Evolutionary conservation across 2,329 filamentous ascomycete genomes (phyloP), one percentile per base, ranked within the genome.

Genomic region (Trichoderma oligosporum): DNA sequence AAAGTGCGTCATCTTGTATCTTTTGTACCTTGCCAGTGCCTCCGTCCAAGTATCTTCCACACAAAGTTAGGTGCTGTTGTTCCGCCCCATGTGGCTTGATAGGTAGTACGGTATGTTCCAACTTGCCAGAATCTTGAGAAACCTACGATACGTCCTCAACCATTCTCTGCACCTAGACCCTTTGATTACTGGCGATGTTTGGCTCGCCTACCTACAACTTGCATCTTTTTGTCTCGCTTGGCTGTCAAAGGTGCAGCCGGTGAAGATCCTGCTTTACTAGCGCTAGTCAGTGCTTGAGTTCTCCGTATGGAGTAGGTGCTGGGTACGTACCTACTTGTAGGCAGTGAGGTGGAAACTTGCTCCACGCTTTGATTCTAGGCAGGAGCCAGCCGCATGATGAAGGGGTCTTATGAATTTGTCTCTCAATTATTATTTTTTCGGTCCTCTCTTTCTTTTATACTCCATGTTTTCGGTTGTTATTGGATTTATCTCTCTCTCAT

Each of bases 251-350:
- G 41, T 58, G 56, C 56, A 58, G 49, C 56, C 56, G 56, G 56
- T 58, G 56, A 58, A 58, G 56, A 58, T 58, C 48, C 48, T 58
- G 47, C 48, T 46, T 46, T 36, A 29, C 25, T 55, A 55, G 51
- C 31, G 51, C 31, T 39, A n/a, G n/a, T n/a, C n/a, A n/a, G n/a
- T n/a, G n/a, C n/a, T n/a, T n/a, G n/a, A 38, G 35, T 18, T 38
- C 35, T n/a, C n/a, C n/a, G n/a, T n/a, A n/a, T n/a, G n/a, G n/a
- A n/a, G n/a, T n/a, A n/a, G n/a, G n/a, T n/a, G n/a, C n/a, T n/a
- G n/a, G n/a, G n/a, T n/a, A n/a, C n/a, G n/a, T n/a, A n/a, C n/a
- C n/a, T n/a, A n/a, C n/a, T n/a, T 39, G 36, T 18, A 46, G 42
- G 42, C 42, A 12, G 42, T 16, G n/a, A n/a, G 33, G 48, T 41